These are phyloP conservation scores for Globisporangium cystogenes DNA, from an alignment of 352 stramenopile genomes.

Conservation along the genomic window DNA sequence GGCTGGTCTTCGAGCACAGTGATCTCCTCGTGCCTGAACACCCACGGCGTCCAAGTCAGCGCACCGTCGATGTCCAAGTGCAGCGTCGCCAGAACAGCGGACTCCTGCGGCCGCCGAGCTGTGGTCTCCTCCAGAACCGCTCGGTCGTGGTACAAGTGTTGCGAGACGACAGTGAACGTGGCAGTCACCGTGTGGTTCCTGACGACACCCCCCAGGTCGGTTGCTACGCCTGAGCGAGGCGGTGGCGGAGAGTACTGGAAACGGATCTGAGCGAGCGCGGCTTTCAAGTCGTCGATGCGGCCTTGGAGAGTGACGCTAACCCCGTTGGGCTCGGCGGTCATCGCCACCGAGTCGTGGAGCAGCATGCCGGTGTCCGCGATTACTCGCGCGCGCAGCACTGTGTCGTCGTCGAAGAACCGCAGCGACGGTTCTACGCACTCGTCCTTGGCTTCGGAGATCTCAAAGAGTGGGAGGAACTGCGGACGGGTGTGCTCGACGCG, in stretches of 20 bases:
- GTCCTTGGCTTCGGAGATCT: conserved; percentile 2
- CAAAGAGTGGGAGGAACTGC: conserved; percentile 6
- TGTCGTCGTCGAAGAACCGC: conserved; percentile 8
- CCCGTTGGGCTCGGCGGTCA: background rate
- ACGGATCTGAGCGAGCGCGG: conserved; percentile 4
- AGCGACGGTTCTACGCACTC: background rate
- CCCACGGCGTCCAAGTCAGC: background rate
- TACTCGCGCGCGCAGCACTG: conserved; percentile 4
- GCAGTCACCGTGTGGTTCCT: background rate
- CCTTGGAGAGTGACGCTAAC: conserved; percentile 5
- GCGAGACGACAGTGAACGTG: conserved; percentile 11
- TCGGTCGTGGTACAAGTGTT: background rate
- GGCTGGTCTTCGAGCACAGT: conserved; percentile 6
- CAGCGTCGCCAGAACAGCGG: conserved; percentile 4
- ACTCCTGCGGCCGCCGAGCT: background rate
- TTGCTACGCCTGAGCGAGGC: background rate
- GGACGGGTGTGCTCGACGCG: background rate
- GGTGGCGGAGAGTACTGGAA: conserved; percentile 1
- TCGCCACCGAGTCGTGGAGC: background rate
- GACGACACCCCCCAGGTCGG: background rate
- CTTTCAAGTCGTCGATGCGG: conserved; percentile 2
- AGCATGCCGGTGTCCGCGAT: conserved; percentile 6
- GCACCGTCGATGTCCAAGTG: conserved; percentile 5
- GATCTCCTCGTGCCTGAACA: conserved; percentile 2
- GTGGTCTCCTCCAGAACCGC: background rate